phyloP scores from a whole-genome alignment of 768 basidiomycete species.

The Mycena sanguinolenta region DNA sequence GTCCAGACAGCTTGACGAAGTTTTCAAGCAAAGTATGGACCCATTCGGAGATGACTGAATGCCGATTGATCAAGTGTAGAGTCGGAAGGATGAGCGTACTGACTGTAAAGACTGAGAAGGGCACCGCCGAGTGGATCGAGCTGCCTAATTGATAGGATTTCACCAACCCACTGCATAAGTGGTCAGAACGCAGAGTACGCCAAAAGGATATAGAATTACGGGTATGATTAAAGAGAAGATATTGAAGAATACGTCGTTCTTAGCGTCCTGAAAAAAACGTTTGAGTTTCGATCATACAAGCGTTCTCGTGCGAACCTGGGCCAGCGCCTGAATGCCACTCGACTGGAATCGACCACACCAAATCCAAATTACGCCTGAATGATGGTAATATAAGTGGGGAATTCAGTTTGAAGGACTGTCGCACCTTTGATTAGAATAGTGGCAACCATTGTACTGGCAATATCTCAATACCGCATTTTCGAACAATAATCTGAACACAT shows the following conservation, averaged over 20 bases:
- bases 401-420: not conserved
- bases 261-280: conserved; percentile 31
- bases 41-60: conserved; percentile 34
- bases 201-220: not conserved
- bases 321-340: conserved; percentile 32
- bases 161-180: conserved; percentile 35
- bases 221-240: conserved; percentile 36
- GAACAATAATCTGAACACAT: not conserved
- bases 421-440: conserved; percentile 33
- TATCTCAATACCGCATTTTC: not conserved
- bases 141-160: conserved; percentile 31
- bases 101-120: conserved; percentile 35
- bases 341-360: conserved; percentile 36
- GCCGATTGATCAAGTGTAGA: not conserved
- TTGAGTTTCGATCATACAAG: not conserved
- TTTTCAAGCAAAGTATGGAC: conserved; percentile 34
- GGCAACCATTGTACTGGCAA: conserved; percentile 30
- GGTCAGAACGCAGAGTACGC: not conserved
- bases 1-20: conserved; percentile 36
- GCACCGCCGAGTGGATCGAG: conserved; percentile 38
- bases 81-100: not conserved
- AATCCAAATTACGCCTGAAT: conserved; percentile 28
- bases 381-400: not conserved
- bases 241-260: conserved; percentile 39
- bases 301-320: conserved; percentile 20